Base-by-base conservation (phyloP, 768 basidiomycete species). In the Kwoniella mangroviensis region DNA sequence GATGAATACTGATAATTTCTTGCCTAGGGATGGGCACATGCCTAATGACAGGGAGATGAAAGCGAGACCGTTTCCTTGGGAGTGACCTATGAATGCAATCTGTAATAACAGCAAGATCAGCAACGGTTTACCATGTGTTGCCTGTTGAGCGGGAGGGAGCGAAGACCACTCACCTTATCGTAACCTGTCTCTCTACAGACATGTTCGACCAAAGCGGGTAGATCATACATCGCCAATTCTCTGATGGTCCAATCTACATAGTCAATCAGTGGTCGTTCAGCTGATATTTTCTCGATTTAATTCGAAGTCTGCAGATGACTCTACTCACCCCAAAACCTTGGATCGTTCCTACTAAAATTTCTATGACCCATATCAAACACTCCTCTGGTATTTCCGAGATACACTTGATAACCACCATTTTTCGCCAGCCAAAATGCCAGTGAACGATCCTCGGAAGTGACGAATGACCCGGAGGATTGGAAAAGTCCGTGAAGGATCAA, bases 391-490 rank as follows among this genome's bases (percentile, higher is more conserved):
- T 87, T 87, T 17, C 82, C 81, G 1, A 84, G 69, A 67, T 81
- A 84, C 7, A 86, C 85, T 54, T 86, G 84, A 70, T 86, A 87
- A 17, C 85, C 84, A 1, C 83, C 86, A 52, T 86, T 84, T 65
- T 84, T 84, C 17, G 86, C 85, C 9, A 87, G 79, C 86, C 86
- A 87, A 77, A 87, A 86, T 1, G 86, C 86, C 51, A 87, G 74
- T 24, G 83, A 84, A 15, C 86, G 80, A 55, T 87, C 86, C 74
- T 87, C 86, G 6, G 84, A 85, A 1, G 86, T 87, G 68, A 87
- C 83, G 79, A 87, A 87, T 42, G 81, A 83, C 22, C 86, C 86
- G 22, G 84, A 84, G 2, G 83, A 84, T 77, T 87, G 86, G 76
- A 87, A 87, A 4, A 87, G 79, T 11, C 86, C 86, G 77, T 87